These are phyloP conservation scores for Aspergillus ruber DNA, from an alignment of 2,329 filamentous ascomycete genomes.

Conservation along the genomic window DNA sequence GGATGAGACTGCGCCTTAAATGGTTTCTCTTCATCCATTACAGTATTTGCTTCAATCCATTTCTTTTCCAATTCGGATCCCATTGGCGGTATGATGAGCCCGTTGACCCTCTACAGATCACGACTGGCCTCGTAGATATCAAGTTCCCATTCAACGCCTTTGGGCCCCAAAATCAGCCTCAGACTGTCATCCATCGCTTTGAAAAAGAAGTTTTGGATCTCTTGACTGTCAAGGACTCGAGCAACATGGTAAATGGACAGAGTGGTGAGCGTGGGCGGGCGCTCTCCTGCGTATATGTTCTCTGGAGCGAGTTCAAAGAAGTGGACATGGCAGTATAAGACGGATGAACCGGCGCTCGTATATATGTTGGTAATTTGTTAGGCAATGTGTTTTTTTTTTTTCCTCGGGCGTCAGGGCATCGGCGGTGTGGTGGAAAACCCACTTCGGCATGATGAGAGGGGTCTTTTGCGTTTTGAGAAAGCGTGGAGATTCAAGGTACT, in stretches of 20 bases:
- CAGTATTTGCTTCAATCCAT: no score
- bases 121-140: slow-evolving; percentile 7
- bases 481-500: no score
- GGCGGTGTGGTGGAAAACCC: slow-evolving; percentile 11
- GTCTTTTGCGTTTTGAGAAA: no score
- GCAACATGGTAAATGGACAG: slow-evolving; percentile 5
- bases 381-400: slow-evolving; percentile 15
- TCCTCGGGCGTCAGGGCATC: slow-evolving; percentile 7
- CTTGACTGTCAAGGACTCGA: slow-evolving; percentile 2
- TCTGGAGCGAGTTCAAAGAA: slow-evolving; percentile 12
- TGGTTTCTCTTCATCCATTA: no score
- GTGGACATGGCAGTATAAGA: slow-evolving; percentile 24
- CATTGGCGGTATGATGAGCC: no score
- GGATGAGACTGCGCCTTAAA: no score
- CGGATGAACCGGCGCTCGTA: slow-evolving; percentile 14
- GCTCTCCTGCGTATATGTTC: slow-evolving; percentile 9
- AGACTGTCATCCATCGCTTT: not conserved
- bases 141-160: slow-evolving; percentile 9
- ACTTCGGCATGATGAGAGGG: no score
- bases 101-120: no score
- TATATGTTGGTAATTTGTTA: slow-evolving; percentile 22
- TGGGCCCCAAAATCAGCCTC: slow-evolving; percentile 2
- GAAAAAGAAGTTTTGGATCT: slow-evolving; percentile 1
- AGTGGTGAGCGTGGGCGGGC: not conserved
- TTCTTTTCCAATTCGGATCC: no score